Base-by-base conservation (phyloP, 257 asterid species). In the Solanum bukasovii region DNA sequence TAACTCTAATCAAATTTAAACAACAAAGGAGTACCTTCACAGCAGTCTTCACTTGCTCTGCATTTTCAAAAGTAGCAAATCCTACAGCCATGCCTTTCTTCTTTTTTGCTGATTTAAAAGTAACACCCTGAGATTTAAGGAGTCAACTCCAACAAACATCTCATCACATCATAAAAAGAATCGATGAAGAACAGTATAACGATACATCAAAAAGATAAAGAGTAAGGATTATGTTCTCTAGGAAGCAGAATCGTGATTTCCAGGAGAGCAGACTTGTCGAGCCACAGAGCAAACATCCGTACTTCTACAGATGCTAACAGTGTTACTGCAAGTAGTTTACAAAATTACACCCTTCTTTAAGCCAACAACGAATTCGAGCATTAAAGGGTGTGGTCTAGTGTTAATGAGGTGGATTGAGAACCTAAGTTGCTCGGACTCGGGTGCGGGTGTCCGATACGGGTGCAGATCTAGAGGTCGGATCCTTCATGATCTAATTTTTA, bases 31-130 rank as follows among this genome's bases (percentile, higher is more conserved):
- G n/a, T 92, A 96, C 99, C 98, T 95, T 87, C 74, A 84, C 87
- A 13, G 94, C 98, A 83, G 52, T 86, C 89, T 93, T 91, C 75
- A 85, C 96, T 90, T 94, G 95, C 61, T 75, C 96, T 4, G 90
- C 92, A 90, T 83, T 93, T 88, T 94, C 98, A 88, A 97, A 95
- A 87, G 93, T 93, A 87, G 92, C 93, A 90, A 97, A 97, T 87
- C 99, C 99, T 86, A 96, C 98, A 84, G 87, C 88, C 99, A 97
- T 97, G 89, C 98, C 98, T 91, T 91, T 93, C 96, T 96, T 97
- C 93, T 96, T 97, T 95, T 97, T 97, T 49, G 98, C 99, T 29
- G 99, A 93, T 92, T 92, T 93, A 84, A 91, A 96, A 38, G 86
- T 61, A 86, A 97, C 78, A 35, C 93, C 96, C 99, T 97, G 95